These are phyloP conservation scores for Paramecium biaurelia DNA, from an alignment of 73 alveolate species.

Conservation along the genomic window DNA sequence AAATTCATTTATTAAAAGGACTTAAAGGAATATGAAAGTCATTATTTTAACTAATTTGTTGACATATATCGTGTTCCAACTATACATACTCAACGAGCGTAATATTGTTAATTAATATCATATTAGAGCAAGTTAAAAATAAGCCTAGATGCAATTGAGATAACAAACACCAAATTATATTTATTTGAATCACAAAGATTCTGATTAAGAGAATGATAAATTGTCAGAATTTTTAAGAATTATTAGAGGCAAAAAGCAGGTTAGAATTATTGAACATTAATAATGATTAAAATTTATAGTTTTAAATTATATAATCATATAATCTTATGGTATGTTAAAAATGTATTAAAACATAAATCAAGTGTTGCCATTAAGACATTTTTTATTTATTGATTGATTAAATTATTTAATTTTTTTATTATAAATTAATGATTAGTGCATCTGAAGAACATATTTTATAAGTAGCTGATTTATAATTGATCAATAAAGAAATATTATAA, in stretches of 20 bases:
- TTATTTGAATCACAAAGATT: background rate
- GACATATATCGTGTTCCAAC: background rate
- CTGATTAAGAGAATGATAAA: background rate
- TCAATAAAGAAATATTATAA: background rate
- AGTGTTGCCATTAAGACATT: background rate
- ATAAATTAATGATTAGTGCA: background rate
- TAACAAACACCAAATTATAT: background rate
- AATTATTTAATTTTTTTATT: background rate
- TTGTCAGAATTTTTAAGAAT: background rate
- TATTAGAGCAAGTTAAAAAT: background rate
- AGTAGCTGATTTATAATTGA: background rate
- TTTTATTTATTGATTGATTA: background rate
- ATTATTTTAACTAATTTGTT: background rate
- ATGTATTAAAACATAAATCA: background rate
- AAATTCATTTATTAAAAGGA: background rate
- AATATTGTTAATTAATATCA: background rate
- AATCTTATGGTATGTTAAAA: background rate
- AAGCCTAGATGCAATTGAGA: background rate
- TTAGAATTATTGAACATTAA: background rate
- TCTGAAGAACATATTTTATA: conserved; percentile 41
- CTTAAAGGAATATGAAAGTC: background rate
- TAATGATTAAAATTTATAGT: background rate
- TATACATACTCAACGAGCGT: background rate
- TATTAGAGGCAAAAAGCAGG: background rate
- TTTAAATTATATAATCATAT: background rate